Evolutionary conservation across 306 rosid genomes (phyloP).

Genomic region (Gleditsia sinensis): DNA sequence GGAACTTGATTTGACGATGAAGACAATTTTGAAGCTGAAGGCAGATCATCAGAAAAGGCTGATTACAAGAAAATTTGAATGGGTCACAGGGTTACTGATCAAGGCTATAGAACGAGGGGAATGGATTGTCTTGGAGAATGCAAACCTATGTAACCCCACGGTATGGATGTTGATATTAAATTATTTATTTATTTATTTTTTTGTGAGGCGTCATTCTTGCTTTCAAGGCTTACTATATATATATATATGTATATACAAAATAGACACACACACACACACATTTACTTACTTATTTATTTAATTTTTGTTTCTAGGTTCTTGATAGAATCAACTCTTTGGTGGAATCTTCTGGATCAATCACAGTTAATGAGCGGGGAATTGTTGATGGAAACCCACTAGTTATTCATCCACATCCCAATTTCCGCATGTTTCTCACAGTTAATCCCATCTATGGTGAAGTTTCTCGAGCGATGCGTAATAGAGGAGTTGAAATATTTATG

Average conservation of each 20-base stretch:
- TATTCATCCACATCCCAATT: conserved; percentile 79
- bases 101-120: conserved; percentile 92
- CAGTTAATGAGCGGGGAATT: conserved; percentile 82
- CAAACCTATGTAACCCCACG: conserved; percentile 93
- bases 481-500: conserved; percentile 95
- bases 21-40: conserved; percentile 58
- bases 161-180: conserved; percentile 44
- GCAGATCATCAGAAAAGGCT: conserved; percentile 50
- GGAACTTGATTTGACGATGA: conserved; percentile 63
- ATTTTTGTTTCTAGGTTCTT: conserved; percentile 64
- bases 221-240: neutral
- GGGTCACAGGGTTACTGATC: conserved; percentile 79
- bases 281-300: neutral
- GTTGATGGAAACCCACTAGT: conserved; percentile 81
- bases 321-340: conserved; percentile 96
- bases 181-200: conserved; percentile 6
- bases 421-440: conserved; percentile 88
- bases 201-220: neutral
- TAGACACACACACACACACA: too few relatives aligned
- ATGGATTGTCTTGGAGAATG: conserved; percentile 93
- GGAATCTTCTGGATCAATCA: conserved; percentile 84
- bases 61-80: conserved; percentile 79
- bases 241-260: too few relatives aligned
- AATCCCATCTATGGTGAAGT: conserved; percentile 88
- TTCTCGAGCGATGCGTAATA: conserved; percentile 95